phyloP scores from a whole-genome alignment of 257 asterid species.

The Petrea volubilis region DNA sequence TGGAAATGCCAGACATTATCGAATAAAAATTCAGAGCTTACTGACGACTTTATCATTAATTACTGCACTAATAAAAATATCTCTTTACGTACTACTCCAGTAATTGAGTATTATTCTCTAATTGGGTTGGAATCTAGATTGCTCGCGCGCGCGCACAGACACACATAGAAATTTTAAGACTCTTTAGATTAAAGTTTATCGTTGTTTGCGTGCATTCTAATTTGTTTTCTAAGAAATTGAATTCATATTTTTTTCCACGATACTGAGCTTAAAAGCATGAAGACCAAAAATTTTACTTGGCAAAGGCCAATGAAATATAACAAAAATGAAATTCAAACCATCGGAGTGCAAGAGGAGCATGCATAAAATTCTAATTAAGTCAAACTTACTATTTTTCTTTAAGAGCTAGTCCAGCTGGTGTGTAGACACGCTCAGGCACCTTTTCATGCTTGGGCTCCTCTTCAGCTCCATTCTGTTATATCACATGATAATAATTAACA shows the following conservation, averaged over 20 bases:
- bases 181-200: too few species aligned
- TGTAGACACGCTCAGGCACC: constrained; percentile 71
- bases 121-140: background rate
- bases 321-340: background rate
- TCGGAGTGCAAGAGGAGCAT: background rate
- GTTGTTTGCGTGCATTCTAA: too few species aligned
- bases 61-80: background rate
- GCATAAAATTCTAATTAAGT: background rate
- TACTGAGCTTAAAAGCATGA: too few species aligned
- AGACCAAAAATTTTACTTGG: background rate
- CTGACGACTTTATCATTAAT: background rate
- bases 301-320: background rate
- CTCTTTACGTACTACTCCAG: too few species aligned
- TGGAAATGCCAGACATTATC: background rate
- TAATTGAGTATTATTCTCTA: background rate
- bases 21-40: background rate
- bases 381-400: constrained; percentile 86
- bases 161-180: too few species aligned
- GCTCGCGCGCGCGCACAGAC: too few species aligned
- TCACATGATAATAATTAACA: constrained; percentile 30
- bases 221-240: background rate
- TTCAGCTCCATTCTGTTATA: constrained; percentile 57
- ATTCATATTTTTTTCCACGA: too few species aligned
- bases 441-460: constrained; percentile 64
- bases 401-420: constrained; percentile 79